These are phyloP conservation scores for Solanum hybrid DNA, from an alignment of 305 asterid species.

Conservation along the genomic window DNA sequence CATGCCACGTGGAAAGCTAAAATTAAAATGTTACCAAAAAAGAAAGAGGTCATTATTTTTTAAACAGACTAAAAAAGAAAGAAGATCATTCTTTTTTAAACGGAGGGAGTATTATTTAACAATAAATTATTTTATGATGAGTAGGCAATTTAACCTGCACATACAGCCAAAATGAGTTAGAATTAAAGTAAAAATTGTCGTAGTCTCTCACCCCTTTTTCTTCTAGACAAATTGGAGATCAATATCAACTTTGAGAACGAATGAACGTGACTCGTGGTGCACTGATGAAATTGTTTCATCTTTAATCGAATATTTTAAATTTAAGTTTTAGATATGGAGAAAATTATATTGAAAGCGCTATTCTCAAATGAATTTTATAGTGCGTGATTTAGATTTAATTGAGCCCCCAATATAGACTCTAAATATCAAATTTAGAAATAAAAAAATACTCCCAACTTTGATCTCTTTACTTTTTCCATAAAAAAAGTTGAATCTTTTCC, in stretches of 20 bases:
- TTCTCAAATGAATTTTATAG: fast-evolving
- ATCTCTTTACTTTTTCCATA: not conserved
- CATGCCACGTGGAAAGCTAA: too few species aligned
- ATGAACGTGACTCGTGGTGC: fast-evolving
- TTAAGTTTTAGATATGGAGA: fast-evolving
- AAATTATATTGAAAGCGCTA: too few species aligned
- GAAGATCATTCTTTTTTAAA: too few species aligned
- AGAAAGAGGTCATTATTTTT: too few species aligned
- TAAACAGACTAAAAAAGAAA: too few species aligned
- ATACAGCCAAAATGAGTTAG: not conserved
- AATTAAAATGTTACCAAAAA: too few species aligned
- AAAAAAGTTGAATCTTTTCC: not conserved
- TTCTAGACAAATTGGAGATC: not conserved
- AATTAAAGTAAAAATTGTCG: not conserved
- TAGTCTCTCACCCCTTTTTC: not conserved
- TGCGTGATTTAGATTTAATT: fast-evolving
- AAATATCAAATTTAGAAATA: too few species aligned
- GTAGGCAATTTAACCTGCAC: not conserved
- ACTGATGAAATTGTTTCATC: fast-evolving
- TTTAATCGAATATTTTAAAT: too few species aligned
- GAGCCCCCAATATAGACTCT: fast-evolving
- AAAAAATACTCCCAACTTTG: not conserved
- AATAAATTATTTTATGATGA: not conserved
- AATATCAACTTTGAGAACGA: not conserved
- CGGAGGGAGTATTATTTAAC: too few species aligned